Base-by-base conservation (phyloP, 352 stramenopile species). In the Pythium graminicola region DNA sequence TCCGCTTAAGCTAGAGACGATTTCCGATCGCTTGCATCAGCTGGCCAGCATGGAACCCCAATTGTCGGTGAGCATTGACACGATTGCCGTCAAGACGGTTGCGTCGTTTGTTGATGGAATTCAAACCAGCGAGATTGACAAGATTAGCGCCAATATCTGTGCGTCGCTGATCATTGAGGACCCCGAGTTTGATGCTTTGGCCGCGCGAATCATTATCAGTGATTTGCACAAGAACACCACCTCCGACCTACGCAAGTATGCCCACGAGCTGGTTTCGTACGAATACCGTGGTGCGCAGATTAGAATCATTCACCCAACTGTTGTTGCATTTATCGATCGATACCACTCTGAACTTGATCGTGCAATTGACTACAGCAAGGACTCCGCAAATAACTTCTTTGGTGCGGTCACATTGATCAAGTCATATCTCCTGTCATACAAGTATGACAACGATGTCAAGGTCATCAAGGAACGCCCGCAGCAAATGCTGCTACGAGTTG, bases 321-420 rank as follows among this genome's bases (percentile, higher is more conserved):
- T n/a, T n/a, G n/a, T n/a, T n/a, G n/a, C n/a, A n/a, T n/a, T n/a
- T n/a, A n/a, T n/a, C n/a, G n/a, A n/a, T n/a, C n/a, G n/a, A n/a
- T n/a, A n/a, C n/a, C n/a, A n/a, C n/a, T n/a, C n/a, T n/a, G n/a
- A n/a, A n/a, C n/a, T n/a, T n/a, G n/a, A n/a, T n/a, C n/a, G n/a
- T n/a, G 93, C 95, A 26, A 97, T 99, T 65, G 93, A 97, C 58
- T 95, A 99, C 61, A 93, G 98, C 67, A 80, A 96, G 14, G 97
- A 99, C 76, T 99, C 99, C 70, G 94, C 98, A 55, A 99, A 98
- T 63, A 85, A 95, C 65, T 99, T 98, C 72, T 99, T 99, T 76
- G 97, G 96, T 27, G 99, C 99, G 76, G 99, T 99, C 72, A 99
- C 97, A 8, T 76, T 99, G 6, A 95, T 99, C 68, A 87, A 97